Conservation (phyloP, 441 rosid species). For the Flueggea neowawraea region DNA sequence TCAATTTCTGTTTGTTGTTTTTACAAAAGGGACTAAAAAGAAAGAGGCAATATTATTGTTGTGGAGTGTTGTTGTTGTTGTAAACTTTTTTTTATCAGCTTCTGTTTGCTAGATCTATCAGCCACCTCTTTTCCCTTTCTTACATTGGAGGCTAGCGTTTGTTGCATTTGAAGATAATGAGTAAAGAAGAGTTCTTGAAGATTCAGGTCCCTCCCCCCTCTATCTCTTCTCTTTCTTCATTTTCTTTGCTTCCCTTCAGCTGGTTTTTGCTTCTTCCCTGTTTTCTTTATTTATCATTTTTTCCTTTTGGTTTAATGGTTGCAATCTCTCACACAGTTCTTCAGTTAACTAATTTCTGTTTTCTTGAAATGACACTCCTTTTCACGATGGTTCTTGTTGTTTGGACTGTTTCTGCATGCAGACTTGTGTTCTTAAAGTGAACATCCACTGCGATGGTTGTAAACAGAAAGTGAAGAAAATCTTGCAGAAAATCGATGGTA, state of each 20-base stretch:
- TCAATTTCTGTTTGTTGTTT: conserved; percentile 13
- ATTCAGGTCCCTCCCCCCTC: conserved; percentile 60
- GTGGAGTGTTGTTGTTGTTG: background rate
- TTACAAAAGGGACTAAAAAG: conserved; percentile 17
- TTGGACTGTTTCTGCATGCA: conserved; percentile 40
- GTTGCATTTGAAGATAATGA: conserved; percentile 44
- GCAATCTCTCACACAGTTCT: background rate
- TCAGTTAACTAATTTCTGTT: background rate
- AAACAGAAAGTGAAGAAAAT: conserved; percentile 88
- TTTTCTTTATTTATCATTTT: background rate
- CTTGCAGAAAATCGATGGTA: conserved; percentile 89
- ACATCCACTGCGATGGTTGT: conserved; percentile 97
- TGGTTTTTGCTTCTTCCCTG: background rate
- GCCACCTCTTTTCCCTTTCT: conserved; percentile 7
- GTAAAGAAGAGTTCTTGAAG: conserved; percentile 97
- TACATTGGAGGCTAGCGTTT: conserved; percentile 18
- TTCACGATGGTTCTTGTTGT: conserved; percentile 6
- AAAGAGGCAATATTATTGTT: conserved; percentile 11
- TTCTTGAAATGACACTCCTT: conserved; percentile 9
- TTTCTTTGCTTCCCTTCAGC: conserved; percentile 16
- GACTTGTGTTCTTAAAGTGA: conserved; percentile 92
- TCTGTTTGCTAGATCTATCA: conserved; percentile 44
- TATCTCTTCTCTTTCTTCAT: background rate
- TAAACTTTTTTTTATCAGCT: conserved; percentile 16
- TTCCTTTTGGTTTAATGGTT: background rate